Conservation (phyloP, 345 rosid species). For the Abelmoschus esculentus region DNA sequence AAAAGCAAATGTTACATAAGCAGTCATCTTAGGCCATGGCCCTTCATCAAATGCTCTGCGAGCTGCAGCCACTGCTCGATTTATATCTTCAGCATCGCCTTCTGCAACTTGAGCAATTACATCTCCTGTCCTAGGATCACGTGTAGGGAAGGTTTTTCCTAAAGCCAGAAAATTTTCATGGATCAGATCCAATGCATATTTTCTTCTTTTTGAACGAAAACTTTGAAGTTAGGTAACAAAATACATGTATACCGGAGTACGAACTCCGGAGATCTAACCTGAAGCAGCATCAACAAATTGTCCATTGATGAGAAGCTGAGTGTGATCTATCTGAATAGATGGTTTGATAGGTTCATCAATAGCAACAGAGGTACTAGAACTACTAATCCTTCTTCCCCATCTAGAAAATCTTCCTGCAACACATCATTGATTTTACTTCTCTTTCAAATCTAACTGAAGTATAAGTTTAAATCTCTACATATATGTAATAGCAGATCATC, state of each 20-base stretch:
- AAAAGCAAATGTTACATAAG: conserved; percentile 27
- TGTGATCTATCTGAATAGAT: conserved; percentile 16
- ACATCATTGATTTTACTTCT: neutral
- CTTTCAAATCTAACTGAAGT: neutral
- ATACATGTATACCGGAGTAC: neutral
- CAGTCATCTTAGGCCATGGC: conserved; percentile 47
- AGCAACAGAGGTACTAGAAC: conserved; percentile 9
- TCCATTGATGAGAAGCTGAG: conserved; percentile 20
- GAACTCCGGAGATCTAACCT: conserved; percentile 1
- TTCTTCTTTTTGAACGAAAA: neutral
- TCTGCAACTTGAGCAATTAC: conserved; percentile 47
- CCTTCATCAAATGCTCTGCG: conserved; percentile 55
- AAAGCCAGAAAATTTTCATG: neutral
- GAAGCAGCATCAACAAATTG: conserved; percentile 25
- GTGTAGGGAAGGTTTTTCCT: conserved; percentile 45
- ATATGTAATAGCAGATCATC: neutral
- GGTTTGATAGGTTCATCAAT: conserved; percentile 15
- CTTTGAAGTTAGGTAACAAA: neutral
- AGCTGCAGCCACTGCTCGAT: conserved; percentile 46
- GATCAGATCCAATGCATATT: neutral
- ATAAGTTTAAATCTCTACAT: neutral
- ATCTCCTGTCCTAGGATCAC: conserved; percentile 45
- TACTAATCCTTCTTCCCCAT: conserved; percentile 1
- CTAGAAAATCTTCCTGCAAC: conserved; percentile 6
- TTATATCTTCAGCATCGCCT: conserved; percentile 44